Base-by-base conservation (phyloP, 2,329 filamentous ascomycete species). In the Thermomyces lanuginosus region DNA sequence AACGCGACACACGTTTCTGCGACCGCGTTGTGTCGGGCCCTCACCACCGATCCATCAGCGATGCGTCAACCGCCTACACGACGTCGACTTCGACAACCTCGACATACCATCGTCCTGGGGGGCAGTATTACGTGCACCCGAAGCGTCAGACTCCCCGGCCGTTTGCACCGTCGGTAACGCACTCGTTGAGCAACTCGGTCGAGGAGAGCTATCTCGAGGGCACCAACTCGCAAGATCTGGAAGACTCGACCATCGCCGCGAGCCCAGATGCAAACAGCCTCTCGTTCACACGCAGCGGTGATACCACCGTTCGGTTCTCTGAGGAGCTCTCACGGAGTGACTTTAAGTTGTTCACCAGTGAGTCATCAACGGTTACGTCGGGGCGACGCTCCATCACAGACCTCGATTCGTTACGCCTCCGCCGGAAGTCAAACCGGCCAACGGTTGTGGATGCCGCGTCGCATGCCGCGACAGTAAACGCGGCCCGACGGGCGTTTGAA, bases 1-100 rank as follows among this genome's bases (percentile, higher is more conserved):
- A 50, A 16, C 40, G 39, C 6, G 46, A 50, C 22, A 36, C 37
- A 11, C 34, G 36, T 29, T 39, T 37, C 25, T 43, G 37, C 25
- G 63, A 66, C 16, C 57, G 57, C 32, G 43, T 45, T 21, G 49
- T 54, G 22, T 49, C 54, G 22, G 49, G 53, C 21, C n/a, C n/a
- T n/a, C 66, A 71, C 41, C 43, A 55, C 30, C 59, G 67, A 33
- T 66, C 64, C 13, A 62, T 58, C 8, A 71, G 66, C 35, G 64
- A 60, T 34, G 60, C 58, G 5, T 68, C 67, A 16, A 61, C 68
- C 34, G 56, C 61, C 37, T 69, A 64, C 5, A 60, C 51, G 4
- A 53, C 38, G 1, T 49, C 49, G 10, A 44, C 53, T 22, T n/a
- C n/a, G n/a, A n/a, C n/a, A n/a, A n/a, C n/a, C n/a, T n/a, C n/a